These are phyloP conservation scores for Scenedesmus sp. DNA, from an alignment of 163 green algal genomes.

Conservation along the genomic window DNA sequence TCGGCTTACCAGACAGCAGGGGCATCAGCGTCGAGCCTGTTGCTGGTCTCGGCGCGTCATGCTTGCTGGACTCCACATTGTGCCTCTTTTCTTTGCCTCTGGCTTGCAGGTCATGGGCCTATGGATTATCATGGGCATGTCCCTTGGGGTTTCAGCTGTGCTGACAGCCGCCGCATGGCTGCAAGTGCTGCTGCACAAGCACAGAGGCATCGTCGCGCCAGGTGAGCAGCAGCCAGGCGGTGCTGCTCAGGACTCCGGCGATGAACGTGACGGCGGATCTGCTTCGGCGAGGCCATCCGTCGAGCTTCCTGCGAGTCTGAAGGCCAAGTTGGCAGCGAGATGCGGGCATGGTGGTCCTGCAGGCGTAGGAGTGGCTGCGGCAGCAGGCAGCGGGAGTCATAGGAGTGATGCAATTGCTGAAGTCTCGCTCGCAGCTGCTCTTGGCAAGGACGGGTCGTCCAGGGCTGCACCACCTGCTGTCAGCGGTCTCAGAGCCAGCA, in stretches of 20 bases:
- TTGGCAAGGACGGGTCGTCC: background rate
- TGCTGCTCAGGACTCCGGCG: background rate
- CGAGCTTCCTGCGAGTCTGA: background rate
- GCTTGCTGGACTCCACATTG: background rate
- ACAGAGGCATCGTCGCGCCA: background rate
- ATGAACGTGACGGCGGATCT: background rate
- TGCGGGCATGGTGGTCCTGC: too few species aligned
- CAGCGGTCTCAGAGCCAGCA: background rate
- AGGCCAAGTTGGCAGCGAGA: background rate
- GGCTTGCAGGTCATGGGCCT: background rate
- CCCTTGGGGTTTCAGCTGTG: background rate
- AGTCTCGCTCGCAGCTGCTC: background rate
- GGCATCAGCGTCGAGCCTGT: too few species aligned
- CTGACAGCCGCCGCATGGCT: background rate
- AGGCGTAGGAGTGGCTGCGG: background rate
- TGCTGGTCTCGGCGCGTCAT: too few species aligned
- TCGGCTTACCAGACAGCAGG: too few species aligned
- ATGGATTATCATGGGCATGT: background rate
- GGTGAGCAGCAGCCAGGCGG: background rate
- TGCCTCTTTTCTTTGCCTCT: background rate
- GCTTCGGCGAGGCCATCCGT: background rate
- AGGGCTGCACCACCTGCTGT: background rate
- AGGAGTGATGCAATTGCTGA: background rate
- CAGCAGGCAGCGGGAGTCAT: background rate
- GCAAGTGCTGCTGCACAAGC: background rate